phyloP scores from a whole-genome alignment of 2,329 filamentous ascomycete species.

The Colletotrichum sp. region DNA sequence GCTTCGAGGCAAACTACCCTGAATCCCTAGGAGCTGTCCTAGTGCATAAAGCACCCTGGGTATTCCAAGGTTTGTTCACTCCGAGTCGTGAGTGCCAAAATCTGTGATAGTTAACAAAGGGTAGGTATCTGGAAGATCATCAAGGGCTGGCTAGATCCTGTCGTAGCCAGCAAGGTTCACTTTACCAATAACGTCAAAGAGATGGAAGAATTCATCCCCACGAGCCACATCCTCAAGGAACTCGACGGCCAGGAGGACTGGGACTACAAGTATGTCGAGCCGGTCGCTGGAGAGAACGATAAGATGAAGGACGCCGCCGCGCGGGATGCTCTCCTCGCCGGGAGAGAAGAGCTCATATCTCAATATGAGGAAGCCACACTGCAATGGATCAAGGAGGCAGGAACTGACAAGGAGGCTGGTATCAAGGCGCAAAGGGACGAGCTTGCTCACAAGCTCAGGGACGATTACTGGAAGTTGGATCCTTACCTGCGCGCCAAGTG shows the following conservation, averaged over 20 bases:
- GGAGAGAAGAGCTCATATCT: conserved; percentile 69
- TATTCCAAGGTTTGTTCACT: conserved; percentile 78
- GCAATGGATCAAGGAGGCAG: conserved; percentile 70
- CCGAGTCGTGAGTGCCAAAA: not conserved
- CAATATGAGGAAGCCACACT: conserved; percentile 78
- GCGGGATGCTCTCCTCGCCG: conserved; percentile 66
- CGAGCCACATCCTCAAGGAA: conserved; percentile 76
- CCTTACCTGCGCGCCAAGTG: conserved; percentile 83
- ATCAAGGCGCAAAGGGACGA: conserved; percentile 63
- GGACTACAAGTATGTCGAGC: conserved; percentile 83
- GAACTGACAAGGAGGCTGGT: conserved; percentile 49
- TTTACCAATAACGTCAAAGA: conserved; percentile 87
- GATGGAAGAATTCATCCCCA: conserved; percentile 76
- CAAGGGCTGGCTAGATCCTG: conserved; percentile 93
- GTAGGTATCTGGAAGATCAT: conserved; percentile 95
- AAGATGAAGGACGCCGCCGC: conserved; percentile 70
- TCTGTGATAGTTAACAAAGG: not conserved
- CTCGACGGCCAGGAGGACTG: conserved; percentile 87
- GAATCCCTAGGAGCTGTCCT: conserved; percentile 89
- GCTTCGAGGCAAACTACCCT: conserved; percentile 98
- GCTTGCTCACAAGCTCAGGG: conserved; percentile 67
- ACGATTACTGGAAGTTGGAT: conserved; percentile 89
- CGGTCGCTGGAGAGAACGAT: conserved; percentile 76
- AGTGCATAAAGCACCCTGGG: conserved; percentile 95
- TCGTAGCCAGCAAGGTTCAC: conserved; percentile 92